Base-by-base conservation (phyloP, 208 protist species). In the Leishmania tarentolae region DNA sequence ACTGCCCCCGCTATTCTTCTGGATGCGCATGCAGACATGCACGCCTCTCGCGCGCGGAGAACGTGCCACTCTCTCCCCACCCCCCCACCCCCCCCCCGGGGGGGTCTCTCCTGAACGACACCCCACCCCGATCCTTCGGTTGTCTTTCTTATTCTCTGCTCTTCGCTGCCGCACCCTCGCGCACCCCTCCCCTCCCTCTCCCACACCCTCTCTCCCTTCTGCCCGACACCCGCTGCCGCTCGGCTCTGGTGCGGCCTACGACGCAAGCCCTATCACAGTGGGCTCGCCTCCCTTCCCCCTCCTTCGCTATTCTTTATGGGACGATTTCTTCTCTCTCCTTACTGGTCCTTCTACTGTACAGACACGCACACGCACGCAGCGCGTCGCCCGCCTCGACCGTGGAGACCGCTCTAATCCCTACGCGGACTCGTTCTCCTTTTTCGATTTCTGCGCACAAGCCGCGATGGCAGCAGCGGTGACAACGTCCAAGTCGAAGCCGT, bases 401-500 rank as follows among this genome's bases (percentile, higher is more conserved):
- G n/a, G n/a, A n/a, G n/a, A n/a, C n/a, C n/a, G n/a, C n/a, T n/a
- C n/a, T n/a, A n/a, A n/a, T 72, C 63, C 44, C 53, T 73, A 37
- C 21, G 35, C n/a, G 28, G 42, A 11, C 5, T 0, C n/a, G 31
- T 53, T 37, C n/a, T 3, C 53, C 3, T 69, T 69, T 40, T 79
- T 72, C 72, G 5, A 63, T 44, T 1, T 1, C 28, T 15, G 35
- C 17, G 1, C 37, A 28, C 42, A 75, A 21, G 1, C 35, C 47
- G 31, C 24, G 2, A 78, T 69, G n/a, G 1, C 73, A 35, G 50
- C 47, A 31, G 81, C 47, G 40, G 1, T 37, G 9, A 52, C 68
- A 42, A 53, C n/a, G 37, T 2, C 65, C 6, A n/a, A 61, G 24
- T 15, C 28, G 42, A 77, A 73, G 21, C 65, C 73, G 70, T 88